These are phyloP conservation scores for Trichophyton rubrum DNA, from an alignment of 2,329 filamentous ascomycete species.

Conservation along the genomic window DNA sequence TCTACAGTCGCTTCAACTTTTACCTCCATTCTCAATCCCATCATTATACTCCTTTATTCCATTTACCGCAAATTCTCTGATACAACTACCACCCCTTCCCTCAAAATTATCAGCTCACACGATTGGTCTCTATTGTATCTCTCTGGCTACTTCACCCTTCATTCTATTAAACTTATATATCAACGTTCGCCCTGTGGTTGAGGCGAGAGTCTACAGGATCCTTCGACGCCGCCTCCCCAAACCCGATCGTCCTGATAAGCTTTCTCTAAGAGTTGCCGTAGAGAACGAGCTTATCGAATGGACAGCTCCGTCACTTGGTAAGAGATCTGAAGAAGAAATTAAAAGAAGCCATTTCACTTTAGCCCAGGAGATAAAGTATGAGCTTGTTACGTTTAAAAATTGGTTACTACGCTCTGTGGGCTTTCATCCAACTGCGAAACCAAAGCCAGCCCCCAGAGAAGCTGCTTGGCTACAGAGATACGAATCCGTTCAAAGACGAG, in stretches of 20 bases:
- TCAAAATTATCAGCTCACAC: slow-evolving; percentile 19
- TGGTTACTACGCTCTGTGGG: slow-evolving; percentile 25
- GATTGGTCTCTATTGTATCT: slow-evolving; percentile 18
- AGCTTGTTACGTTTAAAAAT: slow-evolving; percentile 21
- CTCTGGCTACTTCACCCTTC: slow-evolving; percentile 26
- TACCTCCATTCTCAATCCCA: slow-evolving; percentile 25
- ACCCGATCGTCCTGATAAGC: slow-evolving; percentile 28
- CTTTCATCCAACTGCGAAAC: slow-evolving; percentile 11
- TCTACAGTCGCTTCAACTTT: slow-evolving; percentile 31
- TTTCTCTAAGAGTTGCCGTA: slow-evolving; percentile 31
- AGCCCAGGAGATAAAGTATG: slow-evolving; percentile 27
- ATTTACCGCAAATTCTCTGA: slow-evolving; percentile 24
- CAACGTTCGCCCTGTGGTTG: slow-evolving; percentile 27
- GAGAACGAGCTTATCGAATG: slow-evolving; percentile 34
- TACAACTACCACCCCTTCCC: slow-evolving; percentile 23
- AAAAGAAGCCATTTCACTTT: slow-evolving; percentile 26
- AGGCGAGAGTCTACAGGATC: slow-evolving; percentile 30
- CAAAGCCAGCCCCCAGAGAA: slow-evolving; percentile 13
- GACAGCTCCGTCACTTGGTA: slow-evolving; percentile 30
- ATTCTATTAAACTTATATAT: slow-evolving; percentile 25
- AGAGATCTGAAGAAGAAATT: slow-evolving; percentile 29
- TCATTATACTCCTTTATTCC: slow-evolving; percentile 25
- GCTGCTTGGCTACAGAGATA: slow-evolving; percentile 16
- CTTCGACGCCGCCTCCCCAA: slow-evolving; percentile 32
- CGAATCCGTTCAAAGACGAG: slow-evolving; percentile 20